Evolutionary conservation across 768 basidiomycete species (phyloP), one percentile per base, ranked within the genome.

Genomic region (Filobasidium floriforme): DNA sequence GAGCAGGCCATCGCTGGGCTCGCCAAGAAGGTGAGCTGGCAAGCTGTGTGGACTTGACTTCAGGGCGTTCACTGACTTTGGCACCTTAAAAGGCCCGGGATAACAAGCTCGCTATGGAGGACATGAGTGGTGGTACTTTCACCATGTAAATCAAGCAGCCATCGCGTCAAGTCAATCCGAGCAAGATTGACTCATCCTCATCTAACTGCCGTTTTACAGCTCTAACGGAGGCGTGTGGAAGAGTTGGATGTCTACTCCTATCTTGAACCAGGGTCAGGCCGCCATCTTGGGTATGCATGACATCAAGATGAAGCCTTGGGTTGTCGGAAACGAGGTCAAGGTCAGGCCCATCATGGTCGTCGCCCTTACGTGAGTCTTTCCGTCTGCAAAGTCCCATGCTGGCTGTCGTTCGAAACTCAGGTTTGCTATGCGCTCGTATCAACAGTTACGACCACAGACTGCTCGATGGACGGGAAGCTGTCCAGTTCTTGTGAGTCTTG

Each of bases 71-170:
- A 32, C 46, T 51, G 12, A 51, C 12, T 18, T 3, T 18, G 12
- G 12, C 6, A 24, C 24, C 3, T 29, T 12, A 44, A 46, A 41
- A 80, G 88, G 94, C 93, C 26, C 83, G 88, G 65, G 92, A 96
- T 77, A 85, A 89, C 72, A 96, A 96, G 80, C 84, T 98, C 61
- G 87, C 88, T n/a, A 84, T 98, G 62, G 96, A 97, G 79, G 94
- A 99, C 79, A 97, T 97, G 94, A 84, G 92, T 41, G 94, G 94
- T 59, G 94, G 94, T 59, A 87, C 91, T n/a, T 97, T 99, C 84
- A 98, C 94, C 70, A 97, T 97, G 91, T 92, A 71, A 70, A 88
- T 59, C 40, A 15, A 19, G 5, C 26, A 28, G 29, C 15, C 19
- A 26, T 32, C 18, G 22, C 32, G 24, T 26, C 7, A 12, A 28